phyloP scores from a whole-genome alignment of 257 asterid genomes.

The Penstemon eatonii region DNA sequence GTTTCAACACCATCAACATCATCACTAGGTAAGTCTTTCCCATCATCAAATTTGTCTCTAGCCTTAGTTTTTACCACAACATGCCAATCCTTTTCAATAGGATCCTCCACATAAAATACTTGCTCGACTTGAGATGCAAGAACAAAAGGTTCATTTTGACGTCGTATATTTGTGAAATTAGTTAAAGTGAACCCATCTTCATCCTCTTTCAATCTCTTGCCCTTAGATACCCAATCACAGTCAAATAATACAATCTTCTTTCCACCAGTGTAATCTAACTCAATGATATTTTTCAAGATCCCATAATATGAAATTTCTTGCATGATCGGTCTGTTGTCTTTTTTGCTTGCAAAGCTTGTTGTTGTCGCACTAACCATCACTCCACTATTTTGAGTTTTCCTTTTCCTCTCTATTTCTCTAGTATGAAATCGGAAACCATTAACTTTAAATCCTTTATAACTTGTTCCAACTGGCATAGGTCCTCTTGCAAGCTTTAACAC shows the following conservation, averaged over 20 bases:
- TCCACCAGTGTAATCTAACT: conserved; percentile 6
- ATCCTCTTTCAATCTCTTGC: conserved; percentile 4
- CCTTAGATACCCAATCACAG: conserved; percentile 22
- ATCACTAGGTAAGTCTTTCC: neutral
- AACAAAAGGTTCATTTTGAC: conserved; percentile 20
- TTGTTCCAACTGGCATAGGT: neutral
- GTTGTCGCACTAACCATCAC: conserved; percentile 18
- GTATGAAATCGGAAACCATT: conserved; percentile 24
- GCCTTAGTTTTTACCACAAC: neutral
- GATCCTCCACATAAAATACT: conserved; percentile 25
- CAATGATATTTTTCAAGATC: conserved; percentile 3
- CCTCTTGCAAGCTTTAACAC: neutral
- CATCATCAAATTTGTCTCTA: conserved; percentile 10
- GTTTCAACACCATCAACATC: neutral
- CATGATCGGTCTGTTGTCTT: conserved; percentile 8
- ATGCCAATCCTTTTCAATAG: conserved; percentile 14
- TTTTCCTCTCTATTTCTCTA: conserved; percentile 1
- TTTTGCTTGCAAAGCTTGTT: conserved; percentile 16
- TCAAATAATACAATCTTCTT: conserved; percentile 13
- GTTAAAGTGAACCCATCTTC: conserved; percentile 18
- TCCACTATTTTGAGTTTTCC: conserved; percentile 1
- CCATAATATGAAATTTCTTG: conserved; percentile 6
- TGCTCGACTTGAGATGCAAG: conserved; percentile 25
- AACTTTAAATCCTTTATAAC: conserved; percentile 2
- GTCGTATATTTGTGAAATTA: conserved; percentile 22